Base-by-base conservation (phyloP, 805 yeast species). In the Cyberlindnera maritima region DNA sequence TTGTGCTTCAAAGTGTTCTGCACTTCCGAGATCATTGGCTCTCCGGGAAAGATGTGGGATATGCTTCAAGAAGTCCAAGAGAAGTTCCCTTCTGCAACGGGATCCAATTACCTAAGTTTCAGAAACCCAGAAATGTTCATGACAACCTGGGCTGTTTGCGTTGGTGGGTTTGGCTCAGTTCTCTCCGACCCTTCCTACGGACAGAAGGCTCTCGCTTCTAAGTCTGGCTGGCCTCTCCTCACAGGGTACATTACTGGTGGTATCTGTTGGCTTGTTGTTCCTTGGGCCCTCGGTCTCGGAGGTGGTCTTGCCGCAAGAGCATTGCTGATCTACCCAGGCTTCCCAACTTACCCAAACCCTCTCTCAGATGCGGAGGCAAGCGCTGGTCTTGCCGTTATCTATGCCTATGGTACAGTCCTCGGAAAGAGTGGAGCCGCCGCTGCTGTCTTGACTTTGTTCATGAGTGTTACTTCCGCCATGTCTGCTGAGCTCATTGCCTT, bases 401-500 rank as follows among this genome's bases (percentile, higher is more conserved):
- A 65, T 48, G 71, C 68, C 2, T 50, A 63, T 48, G 64, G 76
- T 18, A 87, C 91, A 44, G 54, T 72, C 4, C 55, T 72, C 25
- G 76, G 76, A n/a, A 64, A 60, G 38, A 54, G 65, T 34, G 76
- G 76, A 13, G 73, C 74, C 14, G 72, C 66, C 21, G 71, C 71
- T 11, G 71, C 67, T 1, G 58, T 72, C 29, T 45, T 70, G 18
- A 70, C 69, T 62, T 44, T 72, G 9, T 72, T 69, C 55, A 66
- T 71, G 73, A 62, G 75, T 25, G 74, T 67, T 18, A 72, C 76
- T 3, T 67, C 74, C 14, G 74, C 76, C 3, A 58, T 68, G 33
- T 66, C 72, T 15, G 73, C 75, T 4, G 75, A 71, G 46, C 54
- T 70, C 41, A 68, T 71, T 50, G 75, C 74, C 3, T 64, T 70